Evolutionary conservation across 2,329 filamentous ascomycete species (phyloP).

Genomic region (Leptosphaerulina australis): DNA sequence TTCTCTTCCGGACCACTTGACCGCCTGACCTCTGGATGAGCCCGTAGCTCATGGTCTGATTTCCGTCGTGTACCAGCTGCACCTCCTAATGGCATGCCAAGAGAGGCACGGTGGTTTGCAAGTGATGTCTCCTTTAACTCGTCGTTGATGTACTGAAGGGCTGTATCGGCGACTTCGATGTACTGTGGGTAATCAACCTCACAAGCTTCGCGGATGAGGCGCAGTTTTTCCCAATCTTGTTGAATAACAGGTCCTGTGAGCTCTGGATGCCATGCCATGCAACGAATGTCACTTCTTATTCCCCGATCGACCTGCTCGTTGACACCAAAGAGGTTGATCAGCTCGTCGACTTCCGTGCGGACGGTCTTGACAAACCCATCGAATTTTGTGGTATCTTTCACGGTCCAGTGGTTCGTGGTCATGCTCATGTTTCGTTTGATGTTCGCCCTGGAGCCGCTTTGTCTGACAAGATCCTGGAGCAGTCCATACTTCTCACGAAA

Average conservation of each 20-base stretch:
- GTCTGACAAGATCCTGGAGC: constrained; percentile 47
- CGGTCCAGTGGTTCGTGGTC: constrained; percentile 49
- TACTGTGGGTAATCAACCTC: constrained; percentile 54
- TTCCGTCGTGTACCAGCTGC: constrained; percentile 27
- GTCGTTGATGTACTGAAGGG: constrained; percentile 52
- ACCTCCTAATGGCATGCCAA: constrained; percentile 11
- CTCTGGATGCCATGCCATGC: constrained; percentile 58
- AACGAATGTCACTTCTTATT: constrained; percentile 53
- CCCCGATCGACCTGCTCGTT: constrained; percentile 53
- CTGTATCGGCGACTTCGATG: constrained; percentile 49
- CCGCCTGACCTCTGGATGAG: constrained; percentile 11
- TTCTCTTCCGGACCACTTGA: constrained; percentile 17
- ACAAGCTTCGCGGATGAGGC: constrained; percentile 53
- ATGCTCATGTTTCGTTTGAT: constrained; percentile 46
- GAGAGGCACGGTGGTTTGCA: constrained; percentile 24
- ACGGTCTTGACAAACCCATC: constrained; percentile 50
- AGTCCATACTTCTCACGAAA: constrained; percentile 55
- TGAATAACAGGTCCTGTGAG: constrained; percentile 41
- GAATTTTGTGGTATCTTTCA: constrained; percentile 51
- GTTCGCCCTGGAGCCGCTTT: constrained; percentile 41
- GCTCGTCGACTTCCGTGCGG: constrained; percentile 52
- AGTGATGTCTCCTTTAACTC: constrained; percentile 39
- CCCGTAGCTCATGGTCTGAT: constrained; percentile 30
- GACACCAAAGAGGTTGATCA: constrained; percentile 52
- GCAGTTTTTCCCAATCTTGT: constrained; percentile 51